Base-by-base conservation (phyloP, 257 asterid genomes). In the Buddleja alternifolia region DNA sequence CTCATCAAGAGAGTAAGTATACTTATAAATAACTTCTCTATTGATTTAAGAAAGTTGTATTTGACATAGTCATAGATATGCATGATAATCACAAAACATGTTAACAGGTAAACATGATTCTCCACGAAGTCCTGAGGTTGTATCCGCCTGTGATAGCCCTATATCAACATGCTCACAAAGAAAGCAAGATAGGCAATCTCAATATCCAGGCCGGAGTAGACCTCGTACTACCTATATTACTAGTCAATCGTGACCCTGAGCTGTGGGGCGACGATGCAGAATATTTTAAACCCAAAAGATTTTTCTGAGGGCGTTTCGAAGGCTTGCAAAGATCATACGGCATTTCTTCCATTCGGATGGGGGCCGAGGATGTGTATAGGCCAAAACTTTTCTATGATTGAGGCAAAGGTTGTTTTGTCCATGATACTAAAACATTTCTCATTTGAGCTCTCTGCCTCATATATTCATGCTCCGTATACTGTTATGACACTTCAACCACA, bases 281-380 rank as follows among this genome's bases (percentile, higher is more conserved):
- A 15, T 84, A 81, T 40, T 83, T 85, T 41, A 85, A 81, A 45
- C 87, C 85, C 14, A 83, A 79, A 25, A 75, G 89, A 52, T 86
- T 86, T n/a, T 46, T 69, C 80, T 17, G 72, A 70, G 17, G 87
- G 89, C 57, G 70, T 81, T 67, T 75, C 81, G 55, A 78, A 70
- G 70, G 85, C 89, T 8, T 58, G 81, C 51, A 83, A 73, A 64
- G 83, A 71, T 52, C 84, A 78, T 40, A 17, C 70, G 0, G 82
- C 86, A 15, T 83, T 86, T 75, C 69, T 86, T 69, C 88, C 92
- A 32, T 86, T 86, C 23, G 92, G 89, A 48, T 79, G 85, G 84
- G 89, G 86, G 5, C 86, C 89, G 16, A 75, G 78, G 63, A 75
- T 76, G 2, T 86, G 92, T 21, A 69, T 83, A 40, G 92, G 92